Percentiles rank a stretch among this genome's conserved stretches.
phyloP scores from a whole-genome alignment of 2,329 filamentous ascomycete species.

The Ascosphaera apis region DNA sequence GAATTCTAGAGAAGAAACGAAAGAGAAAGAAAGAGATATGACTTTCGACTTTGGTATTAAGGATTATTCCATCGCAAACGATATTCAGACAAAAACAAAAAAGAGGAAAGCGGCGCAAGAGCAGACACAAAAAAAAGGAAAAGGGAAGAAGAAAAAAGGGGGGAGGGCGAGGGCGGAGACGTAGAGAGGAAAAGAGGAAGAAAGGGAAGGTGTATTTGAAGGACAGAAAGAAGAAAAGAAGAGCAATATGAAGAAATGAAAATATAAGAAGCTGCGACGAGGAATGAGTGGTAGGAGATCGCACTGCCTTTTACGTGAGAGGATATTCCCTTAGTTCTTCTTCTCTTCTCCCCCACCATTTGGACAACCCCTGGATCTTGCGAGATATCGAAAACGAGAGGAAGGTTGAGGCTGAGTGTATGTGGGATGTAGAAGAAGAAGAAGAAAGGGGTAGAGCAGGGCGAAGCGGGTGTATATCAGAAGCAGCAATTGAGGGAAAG shows the following conservation, averaged over 20 bases:
- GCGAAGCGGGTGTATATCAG: no score
- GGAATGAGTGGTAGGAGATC: conserved; percentile 4
- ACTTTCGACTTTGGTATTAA: background rate
- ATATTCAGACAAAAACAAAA: conserved; percentile 8
- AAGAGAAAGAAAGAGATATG: conserved; percentile 1
- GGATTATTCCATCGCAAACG: background rate
- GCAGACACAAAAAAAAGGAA: conserved; percentile 6
- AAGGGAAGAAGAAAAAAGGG: conserved; percentile 6
- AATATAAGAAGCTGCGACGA: conserved; percentile 4
- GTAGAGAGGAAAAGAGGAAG: conserved; percentile 6
- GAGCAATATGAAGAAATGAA: conserved; percentile 6
- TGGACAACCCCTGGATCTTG: no score
- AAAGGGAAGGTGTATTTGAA: conserved; percentile 9
- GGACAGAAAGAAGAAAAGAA: conserved; percentile 5
- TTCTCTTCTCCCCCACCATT: no score
- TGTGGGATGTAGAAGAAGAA: conserved; percentile 8
- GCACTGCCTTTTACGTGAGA: no score
- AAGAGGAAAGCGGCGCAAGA: conserved; percentile 3
- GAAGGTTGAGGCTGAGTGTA: conserved; percentile 6
- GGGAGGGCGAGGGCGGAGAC: conserved; percentile 7
- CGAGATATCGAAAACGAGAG: no score
- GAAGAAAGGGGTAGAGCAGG: conserved; percentile 4
- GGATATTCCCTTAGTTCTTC: no score
- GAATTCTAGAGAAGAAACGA: conserved; percentile 12
- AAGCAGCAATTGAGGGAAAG: no score